Evolutionary conservation across 2,329 filamentous ascomycete genomes (phyloP).

Genomic region (Atkinsonella hypoxylon): DNA sequence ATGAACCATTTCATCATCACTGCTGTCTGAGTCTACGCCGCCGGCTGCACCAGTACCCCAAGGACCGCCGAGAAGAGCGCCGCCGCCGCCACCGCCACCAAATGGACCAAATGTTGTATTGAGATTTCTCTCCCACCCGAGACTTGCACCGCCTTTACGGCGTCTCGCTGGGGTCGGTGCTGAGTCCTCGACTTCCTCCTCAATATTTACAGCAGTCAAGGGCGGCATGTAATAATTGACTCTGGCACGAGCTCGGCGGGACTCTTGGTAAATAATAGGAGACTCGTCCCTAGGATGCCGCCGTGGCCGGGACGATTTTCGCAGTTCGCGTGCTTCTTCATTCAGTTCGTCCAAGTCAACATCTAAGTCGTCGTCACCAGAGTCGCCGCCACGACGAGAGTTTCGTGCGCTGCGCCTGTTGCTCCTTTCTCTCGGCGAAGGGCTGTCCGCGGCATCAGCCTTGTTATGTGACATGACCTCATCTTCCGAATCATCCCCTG

Average conservation of each 20-base stretch:
- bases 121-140: constrained; percentile 63
- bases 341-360: constrained; percentile 53
- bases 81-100: constrained; percentile 65
- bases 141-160: constrained; percentile 45
- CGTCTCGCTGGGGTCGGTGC: constrained; percentile 59
- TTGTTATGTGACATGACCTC: constrained; percentile 34
- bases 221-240: constrained; percentile 83
- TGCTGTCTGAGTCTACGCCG: constrained; percentile 86
- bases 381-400: constrained; percentile 37
- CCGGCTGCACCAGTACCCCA: constrained; percentile 64
- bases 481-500: constrained; percentile 46
- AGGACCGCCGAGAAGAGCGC: constrained; percentile 61
- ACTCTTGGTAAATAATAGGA: constrained; percentile 47
- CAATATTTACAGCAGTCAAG: constrained; percentile 47
- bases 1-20: constrained; percentile 76
- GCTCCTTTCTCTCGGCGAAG: constrained; percentile 36
- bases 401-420: constrained; percentile 27
- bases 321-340: constrained; percentile 52
- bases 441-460: constrained; percentile 34
- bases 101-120: constrained; percentile 91
- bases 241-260: constrained; percentile 40
- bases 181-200: constrained; percentile 59
- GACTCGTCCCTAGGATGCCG: constrained; percentile 39
- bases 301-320: constrained; percentile 39
- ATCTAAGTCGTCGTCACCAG: constrained; percentile 44